Evolutionary conservation across 768 basidiomycete species (phyloP), one percentile per base, ranked within the genome.

Genomic region (Exsudoporus frostii): DNA sequence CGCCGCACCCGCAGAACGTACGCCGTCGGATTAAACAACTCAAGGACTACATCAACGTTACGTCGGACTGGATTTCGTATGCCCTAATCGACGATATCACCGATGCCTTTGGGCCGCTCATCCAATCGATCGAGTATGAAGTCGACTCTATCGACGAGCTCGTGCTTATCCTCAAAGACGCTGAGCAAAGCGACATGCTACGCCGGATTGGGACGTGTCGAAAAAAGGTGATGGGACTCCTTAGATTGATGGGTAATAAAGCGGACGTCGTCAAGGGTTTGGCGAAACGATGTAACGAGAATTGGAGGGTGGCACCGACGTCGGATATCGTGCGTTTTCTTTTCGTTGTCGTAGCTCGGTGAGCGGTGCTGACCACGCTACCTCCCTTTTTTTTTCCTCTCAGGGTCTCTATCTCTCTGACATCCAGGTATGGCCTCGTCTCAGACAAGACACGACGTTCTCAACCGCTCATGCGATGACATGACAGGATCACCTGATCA

Each of bases 81-180:
- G 97, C 97, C 10, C 82, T 99, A 54, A 99, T 99, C 66, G 97
- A 99, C 73, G 97, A 99, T 73, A 98, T 99, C 69, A 98, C 97
- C 44, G 97, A 99, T 66, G 96, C 94, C 9, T 99, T 99, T 68
- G 97, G 97, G 14, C 97, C 97, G 5, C 81, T 99, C 53, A 98
- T 99, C 63, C 97, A 98, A 71, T 86, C 87, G 67, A 99, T 98
- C 71, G 97, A 99, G 70, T 98, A 98, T 62, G 97, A 99, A 73
- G 97, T 99, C 72, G 97, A 99, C 73, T 92, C 88, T 55, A 98
- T 99, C 57, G 97, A 98, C 63, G 97, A 99, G 74, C 80, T 99
- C 45, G 97, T 98, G 62, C 76, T 99, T 55, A 99, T 99, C 39
- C 74, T 99, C 53, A 98, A 96, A 34, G 70, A 65, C 1, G 63